Evolutionary conservation across 2,329 filamentous ascomycete species (phyloP).

Genomic region (Aspergillus sp.): DNA sequence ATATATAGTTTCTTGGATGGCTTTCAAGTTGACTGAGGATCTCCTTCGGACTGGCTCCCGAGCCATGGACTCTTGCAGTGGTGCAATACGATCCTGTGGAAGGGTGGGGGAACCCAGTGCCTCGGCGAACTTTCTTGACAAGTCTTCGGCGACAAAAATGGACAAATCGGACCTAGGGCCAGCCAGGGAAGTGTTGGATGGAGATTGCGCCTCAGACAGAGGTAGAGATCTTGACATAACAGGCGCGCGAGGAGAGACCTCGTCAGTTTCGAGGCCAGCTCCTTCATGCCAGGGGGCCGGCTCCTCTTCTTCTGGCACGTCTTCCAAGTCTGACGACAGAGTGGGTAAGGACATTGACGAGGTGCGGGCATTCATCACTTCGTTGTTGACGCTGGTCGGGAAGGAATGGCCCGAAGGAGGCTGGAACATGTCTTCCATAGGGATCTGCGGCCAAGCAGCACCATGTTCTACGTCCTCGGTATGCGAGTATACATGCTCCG

Average conservation of each 20-base stretch:
- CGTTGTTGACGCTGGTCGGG: conserved; percentile 45
- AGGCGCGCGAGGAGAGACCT: conserved; percentile 20
- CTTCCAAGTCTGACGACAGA: conserved; percentile 43
- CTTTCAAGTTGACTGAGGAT: conserved; percentile 20
- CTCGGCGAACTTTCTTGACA: conserved; percentile 46
- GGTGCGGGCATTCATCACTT: conserved; percentile 37
- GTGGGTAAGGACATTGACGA: conserved; percentile 46
- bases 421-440: conserved; percentile 32
- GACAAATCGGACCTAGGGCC: conserved; percentile 33
- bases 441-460: conserved; percentile 21
- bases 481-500: conserved; percentile 33
- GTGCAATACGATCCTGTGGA: conserved; percentile 28
- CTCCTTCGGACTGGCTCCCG: conserved; percentile 16
- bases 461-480: conserved; percentile 15
- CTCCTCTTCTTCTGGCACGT: conserved; percentile 51
- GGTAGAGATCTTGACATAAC: conserved; percentile 20
- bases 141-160: conserved; percentile 34
- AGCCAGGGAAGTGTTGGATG: conserved; percentile 14
- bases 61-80: conserved; percentile 20
- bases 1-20: conserved; percentile 33
- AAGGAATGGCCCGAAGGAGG: conserved; percentile 40
- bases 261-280: conserved; percentile 25
- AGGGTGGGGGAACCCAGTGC: conserved; percentile 47
- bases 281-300: conserved; percentile 35
- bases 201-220: conserved; percentile 9